Percentiles rank a stretch among this genome's conserved stretches.
These are phyloP conservation scores for Picochlorum sp. DNA, from an alignment of 139 green algal genomes.

Conservation along the genomic window DNA sequence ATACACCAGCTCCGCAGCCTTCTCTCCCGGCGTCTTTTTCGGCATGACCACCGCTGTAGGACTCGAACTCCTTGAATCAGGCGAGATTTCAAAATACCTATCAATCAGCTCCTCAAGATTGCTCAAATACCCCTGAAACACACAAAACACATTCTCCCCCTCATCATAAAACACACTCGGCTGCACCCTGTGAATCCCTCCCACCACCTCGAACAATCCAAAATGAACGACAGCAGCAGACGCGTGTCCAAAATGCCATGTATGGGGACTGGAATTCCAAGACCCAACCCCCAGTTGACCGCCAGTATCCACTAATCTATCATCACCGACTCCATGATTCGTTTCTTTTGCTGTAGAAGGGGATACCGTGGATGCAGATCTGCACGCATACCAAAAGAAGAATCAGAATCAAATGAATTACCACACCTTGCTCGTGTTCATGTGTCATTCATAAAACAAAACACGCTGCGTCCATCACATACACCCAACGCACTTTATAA, in stretches of 20 bases:
- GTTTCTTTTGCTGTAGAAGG: not conserved
- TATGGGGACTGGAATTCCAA: slow-evolving; percentile 10
- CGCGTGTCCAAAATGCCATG: slow-evolving; percentile 9
- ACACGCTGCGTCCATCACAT: not conserved
- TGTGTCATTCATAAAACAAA: too few species aligned
- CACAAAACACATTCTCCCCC: slow-evolving; percentile 16
- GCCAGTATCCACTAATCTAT: slow-evolving; percentile 6
- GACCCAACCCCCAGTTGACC: not conserved
- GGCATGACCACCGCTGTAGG: slow-evolving; percentile 17
- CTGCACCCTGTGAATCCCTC: slow-evolving; percentile 4
- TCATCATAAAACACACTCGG: slow-evolving; percentile 25
- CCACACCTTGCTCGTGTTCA: too few species aligned
- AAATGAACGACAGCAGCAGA: slow-evolving; percentile 15
- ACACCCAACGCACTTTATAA: slow-evolving; percentile 9
- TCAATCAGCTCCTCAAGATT: slow-evolving; percentile 51
- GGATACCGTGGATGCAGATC: too few species aligned
- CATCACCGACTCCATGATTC: not conserved
- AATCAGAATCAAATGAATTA: too few species aligned
- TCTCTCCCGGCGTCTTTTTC: slow-evolving; percentile 22
- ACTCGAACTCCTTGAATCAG: not conserved
- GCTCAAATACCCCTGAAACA: slow-evolving; percentile 32
- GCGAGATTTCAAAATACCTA: slow-evolving; percentile 9
- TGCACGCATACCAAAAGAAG: too few species aligned
- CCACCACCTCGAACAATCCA: slow-evolving; percentile 23
- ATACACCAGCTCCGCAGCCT: slow-evolving; percentile 36